Conservation (phyloP, 2,329 filamentous ascomycete species). For the Alternaria conjuncta region DNA sequence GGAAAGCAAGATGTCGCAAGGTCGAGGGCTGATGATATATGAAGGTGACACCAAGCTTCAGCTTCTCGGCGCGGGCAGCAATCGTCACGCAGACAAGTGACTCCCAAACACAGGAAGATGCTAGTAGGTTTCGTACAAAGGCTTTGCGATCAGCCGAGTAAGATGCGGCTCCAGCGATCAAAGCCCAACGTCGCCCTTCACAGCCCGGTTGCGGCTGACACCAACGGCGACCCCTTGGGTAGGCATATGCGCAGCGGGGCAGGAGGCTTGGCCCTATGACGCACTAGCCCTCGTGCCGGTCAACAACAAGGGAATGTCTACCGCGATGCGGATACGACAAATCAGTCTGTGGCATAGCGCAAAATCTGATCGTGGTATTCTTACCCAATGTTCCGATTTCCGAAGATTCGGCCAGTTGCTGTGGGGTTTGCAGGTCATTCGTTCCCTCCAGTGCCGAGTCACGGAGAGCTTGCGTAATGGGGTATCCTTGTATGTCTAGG, state of each 20-base stretch:
- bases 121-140: conserved; percentile 1
- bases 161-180: conserved; percentile 13
- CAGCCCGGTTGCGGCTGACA: conserved; percentile 37
- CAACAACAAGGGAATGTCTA: not conserved
- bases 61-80: conserved; percentile 11
- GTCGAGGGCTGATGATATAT: conserved; percentile 25
- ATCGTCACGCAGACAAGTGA: conserved; percentile 9
- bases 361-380: conserved; percentile 4
- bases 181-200: conserved; percentile 30
- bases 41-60: conserved; percentile 18
- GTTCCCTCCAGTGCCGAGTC: not conserved
- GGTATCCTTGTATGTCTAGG: not conserved
- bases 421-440: not conserved
- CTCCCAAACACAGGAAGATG: conserved; percentile 3
- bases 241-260: conserved; percentile 22
- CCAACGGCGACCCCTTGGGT: conserved; percentile 6
- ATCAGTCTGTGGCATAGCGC: too few species aligned
- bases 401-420: not conserved
- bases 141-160: not conserved
- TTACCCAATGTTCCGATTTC: not conserved
- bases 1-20: conserved; percentile 5
- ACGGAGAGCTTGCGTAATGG: not conserved
- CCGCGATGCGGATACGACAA: conserved; percentile 3
- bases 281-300: conserved; percentile 9
- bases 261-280: conserved; percentile 32